A percentile compares a stretch with the other conserved stretches of the same genome.
Evolutionary conservation across 208 protist species (phyloP).

Genomic region (Porcisia deanei): DNA sequence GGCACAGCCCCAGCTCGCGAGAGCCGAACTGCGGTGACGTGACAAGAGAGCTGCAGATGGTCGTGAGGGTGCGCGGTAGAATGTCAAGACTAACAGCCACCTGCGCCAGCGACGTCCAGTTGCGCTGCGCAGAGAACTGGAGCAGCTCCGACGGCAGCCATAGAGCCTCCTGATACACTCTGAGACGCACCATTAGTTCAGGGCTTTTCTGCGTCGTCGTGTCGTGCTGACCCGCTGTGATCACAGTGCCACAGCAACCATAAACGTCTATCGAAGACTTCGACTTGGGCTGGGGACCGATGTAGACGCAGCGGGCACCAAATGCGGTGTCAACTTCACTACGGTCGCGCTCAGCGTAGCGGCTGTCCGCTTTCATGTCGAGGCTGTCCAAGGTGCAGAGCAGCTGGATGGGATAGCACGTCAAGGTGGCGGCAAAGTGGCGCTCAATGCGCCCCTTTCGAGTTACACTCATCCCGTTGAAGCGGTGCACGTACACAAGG

Average conservation of each 20-base stretch:
- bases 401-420: slow-evolving; percentile 78
- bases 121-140: slow-evolving; percentile 48
- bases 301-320: slow-evolving; percentile 67
- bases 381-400: slow-evolving; percentile 57
- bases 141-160: slow-evolving; percentile 52
- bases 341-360: slow-evolving; percentile 76
- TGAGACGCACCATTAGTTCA: slow-evolving; percentile 41
- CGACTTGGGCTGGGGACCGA: slow-evolving; percentile 68
- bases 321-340: slow-evolving; percentile 45
- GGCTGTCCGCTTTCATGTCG: slow-evolving; percentile 64
- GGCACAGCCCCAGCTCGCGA: slow-evolving; percentile 81
- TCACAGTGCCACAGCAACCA: slow-evolving; percentile 54
- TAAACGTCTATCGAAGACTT: slow-evolving; percentile 39
- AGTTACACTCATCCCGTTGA: slow-evolving; percentile 72
- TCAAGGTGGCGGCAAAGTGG: slow-evolving; percentile 74
- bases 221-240: slow-evolving; percentile 39
- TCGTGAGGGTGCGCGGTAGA: slow-evolving; percentile 49
- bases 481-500: slow-evolving; percentile 86
- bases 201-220: slow-evolving; percentile 26
- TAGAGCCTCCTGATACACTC: slow-evolving; percentile 45
- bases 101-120: slow-evolving; percentile 78
- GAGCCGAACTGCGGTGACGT: slow-evolving; percentile 81
- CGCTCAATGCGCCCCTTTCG: slow-evolving; percentile 57
- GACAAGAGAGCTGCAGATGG: slow-evolving; percentile 72
- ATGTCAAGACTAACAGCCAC: slow-evolving; percentile 56